phyloP scores from a whole-genome alignment of 2,329 filamentous ascomycete genomes.

The Clarireedia monteithiana region DNA sequence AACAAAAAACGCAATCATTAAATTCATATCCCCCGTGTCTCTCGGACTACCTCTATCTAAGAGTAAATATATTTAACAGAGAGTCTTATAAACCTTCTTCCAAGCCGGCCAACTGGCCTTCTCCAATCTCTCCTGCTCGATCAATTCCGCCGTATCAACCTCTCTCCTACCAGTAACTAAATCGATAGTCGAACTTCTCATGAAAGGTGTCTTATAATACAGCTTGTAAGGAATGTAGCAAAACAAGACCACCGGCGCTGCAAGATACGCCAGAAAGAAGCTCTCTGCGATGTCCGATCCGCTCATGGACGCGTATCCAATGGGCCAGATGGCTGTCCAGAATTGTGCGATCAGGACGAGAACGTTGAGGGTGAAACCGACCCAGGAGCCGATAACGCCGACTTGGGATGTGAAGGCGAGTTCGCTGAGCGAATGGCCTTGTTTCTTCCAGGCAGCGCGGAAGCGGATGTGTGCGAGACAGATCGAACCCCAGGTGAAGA shows the following conservation, averaged over 20 bases:
- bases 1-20: too few relatives aligned
- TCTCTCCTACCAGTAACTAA: constrained; percentile 18
- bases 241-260: constrained; percentile 43
- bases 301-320: constrained; percentile 31
- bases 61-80: neutral
- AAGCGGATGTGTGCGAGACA: constrained; percentile 62
- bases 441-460: constrained; percentile 48
- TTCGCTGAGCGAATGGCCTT: constrained; percentile 54
- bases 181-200: constrained; percentile 17
- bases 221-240: constrained; percentile 61
- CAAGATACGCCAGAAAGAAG: constrained; percentile 54
- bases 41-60: too few relatives aligned
- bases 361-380: constrained; percentile 52
- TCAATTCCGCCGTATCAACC: constrained; percentile 19
- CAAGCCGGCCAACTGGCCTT: constrained; percentile 17
- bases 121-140: constrained; percentile 20
- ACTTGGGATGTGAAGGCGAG: constrained; percentile 54
- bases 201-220: constrained; percentile 34
- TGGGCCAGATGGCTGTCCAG: constrained; percentile 38
- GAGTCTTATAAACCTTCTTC: constrained; percentile 17
- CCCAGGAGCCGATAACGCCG: constrained; percentile 54
- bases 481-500: constrained; percentile 57
- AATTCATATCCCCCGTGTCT: too few relatives aligned
- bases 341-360: constrained; percentile 31
- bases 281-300: constrained; percentile 32